These are phyloP conservation scores for Kluyveromyces wickerhamii DNA, from an alignment of 805 yeast genomes.

Conservation along the genomic window DNA sequence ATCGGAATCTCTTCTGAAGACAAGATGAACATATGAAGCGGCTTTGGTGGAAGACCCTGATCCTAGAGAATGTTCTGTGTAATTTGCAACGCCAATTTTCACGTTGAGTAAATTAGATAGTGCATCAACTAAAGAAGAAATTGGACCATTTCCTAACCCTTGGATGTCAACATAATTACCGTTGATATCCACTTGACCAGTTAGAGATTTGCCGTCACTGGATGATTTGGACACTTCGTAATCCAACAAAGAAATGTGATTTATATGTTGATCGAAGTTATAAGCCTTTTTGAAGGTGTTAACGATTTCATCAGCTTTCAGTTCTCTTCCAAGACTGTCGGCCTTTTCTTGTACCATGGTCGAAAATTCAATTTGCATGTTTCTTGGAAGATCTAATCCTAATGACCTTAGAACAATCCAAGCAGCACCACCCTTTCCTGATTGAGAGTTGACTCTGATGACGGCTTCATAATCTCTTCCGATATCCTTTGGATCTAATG, in stretches of 20 bases:
- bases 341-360: conserved; percentile 56
- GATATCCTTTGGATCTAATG: conserved; percentile 73
- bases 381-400: conserved; percentile 69
- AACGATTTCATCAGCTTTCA: conserved; percentile 58
- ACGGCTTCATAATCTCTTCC: conserved; percentile 79
- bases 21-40: conserved; percentile 60
- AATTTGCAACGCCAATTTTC: conserved; percentile 54
- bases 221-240: conserved; percentile 33
- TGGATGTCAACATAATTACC: conserved; percentile 30
- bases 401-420: conserved; percentile 67
- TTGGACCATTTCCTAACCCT: conserved; percentile 74
- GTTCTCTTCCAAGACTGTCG: conserved; percentile 59
- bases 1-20: conserved; percentile 38
- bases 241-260: conserved; percentile 33
- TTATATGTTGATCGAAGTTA: conserved; percentile 35
- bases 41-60: conserved; percentile 65
- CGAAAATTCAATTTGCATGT: conserved; percentile 61
- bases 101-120: conserved; percentile 43
- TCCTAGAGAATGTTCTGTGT: conserved; percentile 68
- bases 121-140: conserved; percentile 65
- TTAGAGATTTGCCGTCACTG: conserved; percentile 36
- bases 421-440: conserved; percentile 87
- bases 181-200: conserved; percentile 34
- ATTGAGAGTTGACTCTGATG: conserved; percentile 75
- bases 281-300: conserved; percentile 48